A percentile compares a stretch with the other conserved stretches of the same genome.
These are phyloP conservation scores for Triticum monococcum DNA, from an alignment of 176 grass and related monocot species.

Conservation along the genomic window DNA sequence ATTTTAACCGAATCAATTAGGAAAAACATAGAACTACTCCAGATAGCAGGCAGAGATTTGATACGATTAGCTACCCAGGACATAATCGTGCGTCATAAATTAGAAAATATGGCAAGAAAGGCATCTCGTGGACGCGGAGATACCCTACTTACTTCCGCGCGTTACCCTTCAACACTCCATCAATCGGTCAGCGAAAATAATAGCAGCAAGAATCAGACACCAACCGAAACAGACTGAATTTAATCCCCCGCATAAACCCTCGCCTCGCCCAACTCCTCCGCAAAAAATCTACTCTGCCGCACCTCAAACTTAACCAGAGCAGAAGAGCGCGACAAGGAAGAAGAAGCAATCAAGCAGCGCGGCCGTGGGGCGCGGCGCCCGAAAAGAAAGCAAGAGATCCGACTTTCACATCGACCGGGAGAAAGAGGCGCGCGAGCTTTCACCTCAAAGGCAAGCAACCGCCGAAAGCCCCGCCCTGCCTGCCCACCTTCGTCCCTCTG, in stretches of 20 bases:
- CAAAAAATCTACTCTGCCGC: conserved; percentile 3
- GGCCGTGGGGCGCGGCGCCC: not conserved
- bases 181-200: not conserved
- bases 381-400: conserved; percentile 7
- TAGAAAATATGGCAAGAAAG: not conserved
- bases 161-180: not conserved
- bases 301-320: not conserved
- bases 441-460: conserved; percentile 28
- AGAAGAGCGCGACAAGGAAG: not conserved
- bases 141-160: not conserved
- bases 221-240: not conserved
- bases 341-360: conserved; percentile 4
- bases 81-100: not conserved
- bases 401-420: conserved; percentile 19
- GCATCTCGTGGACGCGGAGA: not conserved
- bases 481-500: conserved; percentile 1
- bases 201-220: not conserved
- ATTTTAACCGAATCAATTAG: not conserved
- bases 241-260: conserved; percentile 6
- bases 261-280: not conserved
- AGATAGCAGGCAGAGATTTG: not conserved
- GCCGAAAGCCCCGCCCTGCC: conserved; percentile 20
- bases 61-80: not conserved
- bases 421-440: conserved; percentile 23
- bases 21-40: not conserved